Base-by-base conservation (phyloP, 352 stramenopile genomes). In the Pythium oligandrum region DNA sequence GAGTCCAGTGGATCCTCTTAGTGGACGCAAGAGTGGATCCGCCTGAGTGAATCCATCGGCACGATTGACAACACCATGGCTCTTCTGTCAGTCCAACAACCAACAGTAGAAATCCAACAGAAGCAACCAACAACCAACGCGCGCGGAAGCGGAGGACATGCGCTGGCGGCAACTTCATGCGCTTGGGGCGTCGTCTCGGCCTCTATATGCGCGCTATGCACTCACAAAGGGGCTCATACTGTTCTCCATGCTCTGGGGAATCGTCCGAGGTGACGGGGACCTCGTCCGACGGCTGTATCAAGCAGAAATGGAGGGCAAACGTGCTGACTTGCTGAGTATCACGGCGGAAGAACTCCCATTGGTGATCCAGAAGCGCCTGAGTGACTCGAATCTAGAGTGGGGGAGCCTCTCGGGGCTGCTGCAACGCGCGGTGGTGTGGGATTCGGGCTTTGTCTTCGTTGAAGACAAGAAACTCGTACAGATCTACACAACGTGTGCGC, bases 391-490 rank as follows among this genome's bases (percentile, higher is more conserved):
- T 9, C 64, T 81, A 3, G 36, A 60, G 4, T 86, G 68, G 76
- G 58, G 44, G 44, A 9, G 50, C 3, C 62, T 90, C 44, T 80
- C 78, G 9, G 76, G 76, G 0, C 59, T 88, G 53, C 73, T 83
- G 54, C 78, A 90, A 55, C 78, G 78, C 55, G 78, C 78, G 44
- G 57, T 90, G 53, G 68, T 90, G 46, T 90, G 78, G 78, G 78
- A 90, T 66, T 68, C 72, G 0, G 78, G 76, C 33, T 83, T 79
- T 45, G 76, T 90, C 39, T 76, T 86, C 34, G 61, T 64, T 44
- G 64, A 64, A 10, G 35, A 59, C 9, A 49, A 48, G 1, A 59
- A 57, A 32, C 65, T 86, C 39, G 68, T 84, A 51, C 79, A 86
- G 53, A 73, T 88, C 26, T 84, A 72, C 51, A 86, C 76, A 8